Conservation (phyloP, 1,284 basidiomycete species). For the Apiotrichum laibachii region DNA sequence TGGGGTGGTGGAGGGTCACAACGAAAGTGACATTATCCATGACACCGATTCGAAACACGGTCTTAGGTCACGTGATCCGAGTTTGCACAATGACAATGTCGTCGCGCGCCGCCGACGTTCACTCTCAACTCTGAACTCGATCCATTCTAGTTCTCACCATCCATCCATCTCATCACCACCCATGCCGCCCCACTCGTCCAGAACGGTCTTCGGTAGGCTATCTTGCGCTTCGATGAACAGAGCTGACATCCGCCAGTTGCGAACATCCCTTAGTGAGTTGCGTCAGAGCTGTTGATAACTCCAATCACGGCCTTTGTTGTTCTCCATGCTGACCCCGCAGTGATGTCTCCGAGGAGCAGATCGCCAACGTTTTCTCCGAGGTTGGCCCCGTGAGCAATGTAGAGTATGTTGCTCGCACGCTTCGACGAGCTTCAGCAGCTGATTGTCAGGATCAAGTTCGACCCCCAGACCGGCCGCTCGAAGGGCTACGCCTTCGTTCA, state of each 20-base stretch:
- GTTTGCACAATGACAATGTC: too few relatives aligned
- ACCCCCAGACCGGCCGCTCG: slow-evolving; percentile 90
- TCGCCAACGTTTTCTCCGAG: slow-evolving; percentile 51
- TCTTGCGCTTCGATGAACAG: background rate
- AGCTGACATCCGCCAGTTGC: slow-evolving; percentile 28
- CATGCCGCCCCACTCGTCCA: slow-evolving; percentile 32
- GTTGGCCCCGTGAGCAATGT: slow-evolving; percentile 54
- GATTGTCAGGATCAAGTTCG: slow-evolving; percentile 77
- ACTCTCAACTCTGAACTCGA: background rate
- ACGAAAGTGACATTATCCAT: too few relatives aligned
- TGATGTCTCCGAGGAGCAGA: slow-evolving; percentile 53
- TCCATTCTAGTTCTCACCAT: background rate
- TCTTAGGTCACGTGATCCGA: too few relatives aligned
- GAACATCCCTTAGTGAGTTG: slow-evolving; percentile 47
- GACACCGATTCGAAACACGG: too few relatives aligned
- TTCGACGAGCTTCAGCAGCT: background rate
- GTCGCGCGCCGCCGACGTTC: too few relatives aligned
- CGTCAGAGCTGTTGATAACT: background rate
- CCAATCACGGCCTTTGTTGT: background rate
- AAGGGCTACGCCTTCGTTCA: slow-evolving; percentile 98
- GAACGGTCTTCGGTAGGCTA: slow-evolving; percentile 36
- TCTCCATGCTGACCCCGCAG: slow-evolving; percentile 17
- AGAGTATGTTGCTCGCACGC: slow-evolving; percentile 34
- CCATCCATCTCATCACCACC: background rate
- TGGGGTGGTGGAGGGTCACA: too few relatives aligned